Conservation (phyloP, 495 filamentous ascomycete genomes). For the Penicillium tannophilum region DNA sequence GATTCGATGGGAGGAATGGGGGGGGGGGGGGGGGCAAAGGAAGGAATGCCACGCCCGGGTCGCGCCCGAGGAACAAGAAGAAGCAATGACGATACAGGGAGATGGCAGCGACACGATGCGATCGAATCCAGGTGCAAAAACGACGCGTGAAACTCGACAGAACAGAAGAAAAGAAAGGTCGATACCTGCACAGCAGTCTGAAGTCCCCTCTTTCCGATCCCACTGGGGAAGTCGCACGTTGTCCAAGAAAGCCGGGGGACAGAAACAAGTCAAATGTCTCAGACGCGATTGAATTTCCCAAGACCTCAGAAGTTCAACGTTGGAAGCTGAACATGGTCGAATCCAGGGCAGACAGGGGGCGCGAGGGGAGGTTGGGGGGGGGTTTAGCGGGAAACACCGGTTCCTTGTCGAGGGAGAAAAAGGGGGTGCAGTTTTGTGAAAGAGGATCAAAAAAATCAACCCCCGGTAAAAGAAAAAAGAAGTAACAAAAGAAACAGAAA, state of each 20-base stretch:
- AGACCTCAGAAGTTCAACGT: slow-evolving; percentile 60
- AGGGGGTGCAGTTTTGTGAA: slow-evolving; percentile 48
- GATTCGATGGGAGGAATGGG: slow-evolving; percentile 58
- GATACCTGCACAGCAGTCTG: slow-evolving; percentile 42
- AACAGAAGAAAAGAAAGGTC: slow-evolving; percentile 17
- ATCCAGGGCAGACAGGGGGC: slow-evolving; percentile 65
- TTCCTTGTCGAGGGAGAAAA: slow-evolving; percentile 42
- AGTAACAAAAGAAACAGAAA: slow-evolving; percentile 16
- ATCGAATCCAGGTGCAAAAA: slow-evolving; percentile 1
- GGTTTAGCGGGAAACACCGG: slow-evolving; percentile 41
- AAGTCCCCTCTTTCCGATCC: slow-evolving; percentile 21
- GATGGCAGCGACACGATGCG: background rate
- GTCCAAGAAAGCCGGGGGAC: slow-evolving; percentile 14
- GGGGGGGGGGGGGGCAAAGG: slow-evolving; percentile 14
- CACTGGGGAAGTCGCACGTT: slow-evolving; percentile 27
- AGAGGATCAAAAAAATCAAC: background rate
- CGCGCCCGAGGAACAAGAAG: slow-evolving; percentile 12
- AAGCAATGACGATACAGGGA: background rate
- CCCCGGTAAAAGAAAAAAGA: slow-evolving; percentile 16
- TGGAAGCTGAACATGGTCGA: slow-evolving; percentile 61
- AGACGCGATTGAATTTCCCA: slow-evolving; percentile 62
- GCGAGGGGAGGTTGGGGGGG: slow-evolving; percentile 40
- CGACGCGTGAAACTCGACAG: slow-evolving; percentile 31
- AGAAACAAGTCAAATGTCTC: slow-evolving; percentile 54
- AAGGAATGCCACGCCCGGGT: slow-evolving; percentile 23